phyloP scores from a whole-genome alignment of 2,329 filamentous ascomycete genomes.

The Botrytis aclada region DNA sequence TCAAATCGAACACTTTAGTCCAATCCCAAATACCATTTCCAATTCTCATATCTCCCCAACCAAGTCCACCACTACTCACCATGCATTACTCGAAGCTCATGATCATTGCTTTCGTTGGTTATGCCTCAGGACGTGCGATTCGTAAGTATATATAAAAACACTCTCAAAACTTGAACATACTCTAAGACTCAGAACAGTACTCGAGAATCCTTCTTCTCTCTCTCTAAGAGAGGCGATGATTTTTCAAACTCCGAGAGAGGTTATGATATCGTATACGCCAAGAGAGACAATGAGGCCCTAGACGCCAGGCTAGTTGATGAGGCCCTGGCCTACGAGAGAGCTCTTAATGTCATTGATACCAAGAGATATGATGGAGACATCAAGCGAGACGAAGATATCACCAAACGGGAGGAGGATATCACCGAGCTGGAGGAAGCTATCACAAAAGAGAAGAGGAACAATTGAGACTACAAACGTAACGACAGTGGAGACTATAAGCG shows the following conservation, averaged over 20 bases:
- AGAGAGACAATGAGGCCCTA: no score
- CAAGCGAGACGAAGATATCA: neutral
- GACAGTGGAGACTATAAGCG: fast-evolving
- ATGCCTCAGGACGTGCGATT: neutral
- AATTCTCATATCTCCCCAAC: neutral
- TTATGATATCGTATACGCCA: no score
- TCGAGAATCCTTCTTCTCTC: neutral
- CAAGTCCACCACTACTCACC: neutral
- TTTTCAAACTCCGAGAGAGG: neutral
- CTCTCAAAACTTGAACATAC: neutral
- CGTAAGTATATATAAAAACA: neutral
- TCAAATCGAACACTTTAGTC: neutral
- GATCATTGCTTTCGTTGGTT: neutral
- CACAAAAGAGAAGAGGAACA: neutral
- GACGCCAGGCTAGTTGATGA: no score
- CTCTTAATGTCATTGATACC: no score
- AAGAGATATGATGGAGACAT: no score
- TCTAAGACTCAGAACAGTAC: neutral
- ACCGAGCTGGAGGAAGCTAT: no score
- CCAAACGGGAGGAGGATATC: neutral
- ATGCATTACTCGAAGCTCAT: neutral
- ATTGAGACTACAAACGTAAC: no score
- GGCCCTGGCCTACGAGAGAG: no score
- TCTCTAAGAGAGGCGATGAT: neutral
- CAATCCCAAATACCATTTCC: neutral